A percentile compares a stretch with the other conserved stretches of the same genome.
phyloP scores from a whole-genome alignment of 2,329 filamentous ascomycete species.

The Beauveria scarabaeidicola region DNA sequence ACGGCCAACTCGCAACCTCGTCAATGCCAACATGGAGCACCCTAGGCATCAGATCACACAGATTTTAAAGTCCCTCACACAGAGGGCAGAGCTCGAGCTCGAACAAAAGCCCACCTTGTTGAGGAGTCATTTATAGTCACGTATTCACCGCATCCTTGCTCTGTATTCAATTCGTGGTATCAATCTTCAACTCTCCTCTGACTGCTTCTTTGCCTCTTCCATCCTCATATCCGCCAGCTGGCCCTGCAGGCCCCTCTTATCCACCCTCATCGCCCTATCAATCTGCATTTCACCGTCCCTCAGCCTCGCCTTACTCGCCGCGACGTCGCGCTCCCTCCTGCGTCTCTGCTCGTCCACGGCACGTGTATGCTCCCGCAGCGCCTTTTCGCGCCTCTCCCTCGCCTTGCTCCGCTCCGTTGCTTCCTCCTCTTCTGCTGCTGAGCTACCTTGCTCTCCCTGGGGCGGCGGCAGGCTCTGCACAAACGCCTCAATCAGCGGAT shows the following conservation, averaged over 20 bases:
- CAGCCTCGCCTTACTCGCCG: conserved; percentile 51
- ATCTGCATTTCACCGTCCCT: conserved; percentile 61
- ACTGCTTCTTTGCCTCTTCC: conserved; percentile 14
- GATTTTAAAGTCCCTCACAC: too few species aligned
- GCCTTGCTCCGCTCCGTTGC: conserved; percentile 36
- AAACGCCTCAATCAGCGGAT: conserved; percentile 57
- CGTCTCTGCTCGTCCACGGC: conserved; percentile 55
- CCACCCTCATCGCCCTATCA: conserved; percentile 59
- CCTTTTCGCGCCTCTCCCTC: conserved; percentile 53
- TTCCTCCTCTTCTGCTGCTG: conserved; percentile 43
- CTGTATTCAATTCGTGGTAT: background rate
- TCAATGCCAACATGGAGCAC: too few species aligned
- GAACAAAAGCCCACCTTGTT: too few species aligned
- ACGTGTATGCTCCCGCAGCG: conserved; percentile 55
- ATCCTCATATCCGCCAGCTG: conserved; percentile 39
- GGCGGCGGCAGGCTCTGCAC: conserved; percentile 55
- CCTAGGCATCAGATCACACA: too few species aligned
- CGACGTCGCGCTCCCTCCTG: conserved; percentile 49
- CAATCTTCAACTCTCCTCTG: conserved; percentile 15
- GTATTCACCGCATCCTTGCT: background rate
- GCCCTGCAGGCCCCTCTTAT: conserved; percentile 55
- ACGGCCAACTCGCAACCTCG: too few species aligned
- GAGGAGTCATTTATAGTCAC: background rate
- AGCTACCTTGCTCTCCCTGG: conserved; percentile 34
- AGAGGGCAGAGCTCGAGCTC: too few species aligned